phyloP scores from a whole-genome alignment of 1,139 yeast genomes.

The Debaryomyces subglobosus region DNA sequence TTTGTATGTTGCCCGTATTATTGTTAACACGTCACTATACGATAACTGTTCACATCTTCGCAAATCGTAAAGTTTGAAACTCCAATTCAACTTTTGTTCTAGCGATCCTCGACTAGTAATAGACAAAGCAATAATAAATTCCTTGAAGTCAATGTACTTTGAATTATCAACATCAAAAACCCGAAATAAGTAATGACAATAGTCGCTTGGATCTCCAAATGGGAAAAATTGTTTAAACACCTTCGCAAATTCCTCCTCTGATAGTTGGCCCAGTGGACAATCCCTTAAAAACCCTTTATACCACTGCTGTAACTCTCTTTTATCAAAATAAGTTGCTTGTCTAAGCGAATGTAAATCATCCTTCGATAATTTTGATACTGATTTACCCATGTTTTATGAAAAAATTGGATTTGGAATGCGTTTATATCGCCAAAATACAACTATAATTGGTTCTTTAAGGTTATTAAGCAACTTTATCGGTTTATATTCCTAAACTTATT shows the following conservation, averaged over 20 bases:
- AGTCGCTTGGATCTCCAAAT: constrained; percentile 94
- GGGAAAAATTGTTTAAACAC: constrained; percentile 97
- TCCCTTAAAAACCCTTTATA: constrained; percentile 93
- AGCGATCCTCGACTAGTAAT: constrained; percentile 86
- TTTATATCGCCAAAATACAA: neutral
- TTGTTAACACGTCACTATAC: constrained; percentile 76
- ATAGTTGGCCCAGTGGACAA: constrained; percentile 88
- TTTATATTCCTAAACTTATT: neutral
- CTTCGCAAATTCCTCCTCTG: constrained; percentile 85
- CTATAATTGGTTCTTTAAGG: neutral
- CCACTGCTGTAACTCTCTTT: constrained; percentile 97
- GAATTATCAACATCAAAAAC: constrained; percentile 85
- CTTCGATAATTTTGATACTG: constrained; percentile 88
- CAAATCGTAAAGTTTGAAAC: constrained; percentile 84
- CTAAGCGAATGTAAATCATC: constrained; percentile 86
- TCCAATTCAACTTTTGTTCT: constrained; percentile 86
- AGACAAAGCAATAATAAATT: constrained; percentile 86
- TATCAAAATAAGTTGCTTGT: constrained; percentile 87
- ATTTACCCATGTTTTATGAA: constrained; percentile 73
- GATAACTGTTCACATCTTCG: constrained; percentile 75
- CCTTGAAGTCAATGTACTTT: constrained; percentile 88
- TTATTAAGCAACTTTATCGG: neutral
- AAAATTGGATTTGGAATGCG: neutral
- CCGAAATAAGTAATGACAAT: constrained; percentile 83
- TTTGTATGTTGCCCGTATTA: constrained; percentile 83